Conservation (phyloP, 2,329 filamentous ascomycete species). For the Stachybotrys chlorohalonatus region DNA sequence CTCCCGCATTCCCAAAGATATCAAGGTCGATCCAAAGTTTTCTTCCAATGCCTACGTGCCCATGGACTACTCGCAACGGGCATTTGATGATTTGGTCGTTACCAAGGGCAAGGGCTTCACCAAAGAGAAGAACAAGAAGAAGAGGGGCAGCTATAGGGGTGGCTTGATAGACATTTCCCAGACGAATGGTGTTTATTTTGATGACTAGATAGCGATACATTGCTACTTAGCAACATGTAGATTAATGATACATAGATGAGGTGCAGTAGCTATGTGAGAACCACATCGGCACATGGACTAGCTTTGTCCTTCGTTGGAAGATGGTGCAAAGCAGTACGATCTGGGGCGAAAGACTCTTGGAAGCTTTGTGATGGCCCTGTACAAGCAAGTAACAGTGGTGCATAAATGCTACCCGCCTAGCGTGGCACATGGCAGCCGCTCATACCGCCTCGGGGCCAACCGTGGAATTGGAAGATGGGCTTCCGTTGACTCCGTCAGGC, state of each 20-base stretch:
- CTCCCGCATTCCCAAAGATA: constrained; percentile 65
- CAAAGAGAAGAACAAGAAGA: constrained; percentile 99
- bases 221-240: background rate
- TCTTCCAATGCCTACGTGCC: constrained; percentile 72
- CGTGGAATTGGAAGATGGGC: too few relatives aligned
- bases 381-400: too few relatives aligned
- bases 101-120: constrained; percentile 96
- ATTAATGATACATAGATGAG: background rate
- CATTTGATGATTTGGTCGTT: constrained; percentile 78
- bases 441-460: too few relatives aligned
- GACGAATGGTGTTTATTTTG: constrained; percentile 88
- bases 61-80: constrained; percentile 82
- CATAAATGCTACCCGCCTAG: too few relatives aligned
- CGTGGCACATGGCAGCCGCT: too few relatives aligned
- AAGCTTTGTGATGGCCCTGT: too few relatives aligned
- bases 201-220: constrained; percentile 49
- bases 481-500: background rate
- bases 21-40: constrained; percentile 59
- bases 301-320: too few relatives aligned
- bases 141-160: constrained; percentile 81
- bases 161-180: constrained; percentile 76
- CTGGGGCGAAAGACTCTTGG: too few relatives aligned
- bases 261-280: background rate
- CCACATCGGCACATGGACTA: too few relatives aligned
- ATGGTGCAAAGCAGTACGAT: too few relatives aligned